Evolutionary conservation across 352 stramenopile genomes (phyloP).

Genomic region (Phytophthora pluvialis): DNA sequence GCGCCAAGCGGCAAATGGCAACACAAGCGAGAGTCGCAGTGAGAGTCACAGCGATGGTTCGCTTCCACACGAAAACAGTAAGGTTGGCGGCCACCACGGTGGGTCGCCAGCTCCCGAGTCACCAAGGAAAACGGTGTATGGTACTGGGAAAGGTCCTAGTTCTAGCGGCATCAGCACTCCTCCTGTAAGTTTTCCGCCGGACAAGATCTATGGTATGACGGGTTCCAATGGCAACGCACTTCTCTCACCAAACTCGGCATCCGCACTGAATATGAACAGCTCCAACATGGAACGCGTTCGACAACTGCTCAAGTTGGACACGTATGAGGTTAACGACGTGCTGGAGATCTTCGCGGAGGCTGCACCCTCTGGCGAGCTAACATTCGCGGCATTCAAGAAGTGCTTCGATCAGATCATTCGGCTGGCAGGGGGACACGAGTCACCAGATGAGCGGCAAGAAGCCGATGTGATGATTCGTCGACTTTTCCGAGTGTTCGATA

Average conservation of each 20-base stretch:
- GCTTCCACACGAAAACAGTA: slow-evolving; percentile 14
- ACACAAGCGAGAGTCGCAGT: slow-evolving; percentile 18
- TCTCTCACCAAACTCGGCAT: slow-evolving; percentile 53
- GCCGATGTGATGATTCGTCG: slow-evolving; percentile 83
- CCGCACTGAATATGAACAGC: slow-evolving; percentile 69
- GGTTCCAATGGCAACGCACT: slow-evolving; percentile 47
- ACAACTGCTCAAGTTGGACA: slow-evolving; percentile 81
- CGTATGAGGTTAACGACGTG: slow-evolving; percentile 89
- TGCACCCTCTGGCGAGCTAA: slow-evolving; percentile 78
- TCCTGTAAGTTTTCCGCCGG: slow-evolving; percentile 42
- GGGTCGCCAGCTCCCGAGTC: slow-evolving; percentile 30
- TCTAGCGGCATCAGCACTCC: slow-evolving; percentile 14
- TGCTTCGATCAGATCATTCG: slow-evolving; percentile 90
- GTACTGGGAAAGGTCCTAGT: slow-evolving; percentile 19
- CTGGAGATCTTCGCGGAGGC: slow-evolving; percentile 90
- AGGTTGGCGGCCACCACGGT: slow-evolving; percentile 21
- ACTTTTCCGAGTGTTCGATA: slow-evolving; percentile 88
- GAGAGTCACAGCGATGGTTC: slow-evolving; percentile 18
- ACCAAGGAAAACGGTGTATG: slow-evolving; percentile 38
- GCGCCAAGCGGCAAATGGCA: slow-evolving; percentile 21
- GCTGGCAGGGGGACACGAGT: slow-evolving; percentile 73
- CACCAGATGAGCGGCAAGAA: slow-evolving; percentile 71
- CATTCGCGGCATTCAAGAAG: slow-evolving; percentile 85
- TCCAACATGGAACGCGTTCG: slow-evolving; percentile 80
- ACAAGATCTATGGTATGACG: slow-evolving; percentile 50